Conservation (phyloP, 129 eudicot genomes). For the Sambucus nigra region DNA sequence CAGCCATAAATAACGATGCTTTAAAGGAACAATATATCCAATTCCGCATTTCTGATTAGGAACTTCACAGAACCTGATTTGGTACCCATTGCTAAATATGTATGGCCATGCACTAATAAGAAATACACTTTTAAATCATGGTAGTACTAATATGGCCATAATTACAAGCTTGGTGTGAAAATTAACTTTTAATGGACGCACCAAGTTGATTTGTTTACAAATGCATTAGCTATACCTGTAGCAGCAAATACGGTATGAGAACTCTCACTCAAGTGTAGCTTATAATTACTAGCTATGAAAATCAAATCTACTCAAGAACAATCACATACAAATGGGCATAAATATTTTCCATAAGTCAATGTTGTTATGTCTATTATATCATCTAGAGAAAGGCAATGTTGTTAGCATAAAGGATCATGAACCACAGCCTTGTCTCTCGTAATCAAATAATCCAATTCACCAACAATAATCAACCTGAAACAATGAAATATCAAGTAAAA, state of each 20-base stretch:
- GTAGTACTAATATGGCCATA: no score
- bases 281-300: neutral
- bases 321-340: neutral
- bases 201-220: no score
- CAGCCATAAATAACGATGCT: no score
- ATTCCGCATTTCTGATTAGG: no score
- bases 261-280: neutral
- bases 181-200: no score
- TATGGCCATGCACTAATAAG: no score
- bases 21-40: no score
- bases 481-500: neutral
- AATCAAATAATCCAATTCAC: conserved; percentile 88
- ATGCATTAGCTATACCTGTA: conserved; percentile 93
- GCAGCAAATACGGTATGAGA: conserved; percentile 8
- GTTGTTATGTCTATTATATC: conserved; percentile 52
- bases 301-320: neutral
- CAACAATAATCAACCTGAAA: conserved; percentile 74
- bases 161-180: no score
- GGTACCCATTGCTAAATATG: no score
- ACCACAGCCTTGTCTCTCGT: conserved; percentile 86
- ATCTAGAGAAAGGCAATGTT: conserved; percentile 61
- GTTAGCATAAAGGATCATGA: conserved; percentile 95
- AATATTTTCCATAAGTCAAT: neutral
- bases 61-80: no score
- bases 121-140: no score